Evolutionary conservation across 176 grass and related monocot genomes (phyloP), one percentile per base, ranked within the genome.

Genomic region (Thalia dealbata): DNA sequence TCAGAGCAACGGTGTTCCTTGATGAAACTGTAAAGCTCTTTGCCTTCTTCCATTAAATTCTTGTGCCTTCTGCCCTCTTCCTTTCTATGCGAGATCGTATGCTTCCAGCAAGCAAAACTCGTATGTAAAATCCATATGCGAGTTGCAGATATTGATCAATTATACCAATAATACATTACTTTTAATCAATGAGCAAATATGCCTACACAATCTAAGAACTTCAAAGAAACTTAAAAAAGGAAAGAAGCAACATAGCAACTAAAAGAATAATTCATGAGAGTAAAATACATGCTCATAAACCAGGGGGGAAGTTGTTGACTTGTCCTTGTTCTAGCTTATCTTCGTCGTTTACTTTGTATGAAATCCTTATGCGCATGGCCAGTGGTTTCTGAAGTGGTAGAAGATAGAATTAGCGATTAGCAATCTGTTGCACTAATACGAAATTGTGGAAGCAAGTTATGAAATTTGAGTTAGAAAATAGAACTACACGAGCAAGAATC

Each of bases 321-420:
- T 97, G 95, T 71, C 95, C 95, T 90, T 92, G 90, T 29, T 97
- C 95, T 76, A 91, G 77, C 74, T 82, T 90, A 24, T 91, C 95
- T 79, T 91, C 78, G 13, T 86, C 76, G 38, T 97, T 92, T 61
- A 92, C 81, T 84, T 92, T 97, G 79, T 97, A 97, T 35, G 89
- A 84, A 7, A 97, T 81, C 61, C 89, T 86, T 71, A 91, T 72
- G 14, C 95, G 83, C 95, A 97, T 92, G 0, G 83, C 85, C 56
- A 97, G 74, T 28, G 90, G 65, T 97, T 91, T 97, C 95, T 97
- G 51, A 28, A 28, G 29, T 28, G 60, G 22, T n/a, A 63, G 13
- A 0, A 63, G 18, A 56, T 22, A 63, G 24, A 63, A 28, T 62
- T 28, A 62, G 60, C 25, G 26, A 26, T 62, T 55, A 56, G 52